Evolutionary conservation across 1,284 basidiomycete genomes (phyloP).

Genomic region (Cutaneotrichosporon sp.): DNA sequence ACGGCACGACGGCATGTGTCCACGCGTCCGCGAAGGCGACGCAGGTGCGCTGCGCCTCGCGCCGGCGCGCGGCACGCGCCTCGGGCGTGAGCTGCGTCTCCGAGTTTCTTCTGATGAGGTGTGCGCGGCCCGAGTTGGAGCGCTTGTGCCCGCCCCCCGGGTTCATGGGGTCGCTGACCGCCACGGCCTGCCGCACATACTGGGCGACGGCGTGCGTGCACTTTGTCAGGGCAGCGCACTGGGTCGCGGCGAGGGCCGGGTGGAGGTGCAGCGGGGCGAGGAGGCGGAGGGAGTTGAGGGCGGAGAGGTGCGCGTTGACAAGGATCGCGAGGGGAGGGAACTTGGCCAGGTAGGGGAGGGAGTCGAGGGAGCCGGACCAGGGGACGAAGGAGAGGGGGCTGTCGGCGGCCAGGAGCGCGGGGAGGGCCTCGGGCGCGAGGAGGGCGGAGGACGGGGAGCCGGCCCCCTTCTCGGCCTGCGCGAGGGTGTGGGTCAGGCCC

Average conservation of each 20-base stretch:
- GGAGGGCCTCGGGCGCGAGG: constrained; percentile 41
- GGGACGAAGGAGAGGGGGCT: constrained; percentile 18
- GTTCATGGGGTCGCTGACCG: constrained; percentile 12
- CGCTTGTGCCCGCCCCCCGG: constrained; percentile 18
- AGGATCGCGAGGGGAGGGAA: constrained; percentile 76
- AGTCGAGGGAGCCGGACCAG: constrained; percentile 15
- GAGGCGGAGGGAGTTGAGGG: constrained; percentile 78
- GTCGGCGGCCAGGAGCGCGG: constrained; percentile 27
- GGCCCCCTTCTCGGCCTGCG: constrained; percentile 31
- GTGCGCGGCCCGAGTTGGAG: constrained; percentile 30
- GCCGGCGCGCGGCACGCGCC: constrained; percentile 40
- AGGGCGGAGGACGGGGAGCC: constrained; percentile 38
- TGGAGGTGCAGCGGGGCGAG: constrained; percentile 69
- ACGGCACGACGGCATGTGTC: constrained; percentile 64
- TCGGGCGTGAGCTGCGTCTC: constrained; percentile 40
- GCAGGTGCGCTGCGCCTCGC: constrained; percentile 57
- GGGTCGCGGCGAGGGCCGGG: constrained; percentile 56
- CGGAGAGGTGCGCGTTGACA: constrained; percentile 71
- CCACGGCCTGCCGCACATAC: constrained; percentile 54
- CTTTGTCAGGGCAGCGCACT: constrained; percentile 59
- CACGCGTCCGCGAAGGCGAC: constrained; percentile 59
- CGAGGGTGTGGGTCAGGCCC: constrained; percentile 32
- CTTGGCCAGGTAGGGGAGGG: constrained; percentile 61
- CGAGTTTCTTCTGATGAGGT: constrained; percentile 39
- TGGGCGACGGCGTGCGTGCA: constrained; percentile 54